Evolutionary conservation across 176 grass and related monocot species (phyloP), one percentile per base, ranked within the genome.

Genomic region (Themeda triandra): DNA sequence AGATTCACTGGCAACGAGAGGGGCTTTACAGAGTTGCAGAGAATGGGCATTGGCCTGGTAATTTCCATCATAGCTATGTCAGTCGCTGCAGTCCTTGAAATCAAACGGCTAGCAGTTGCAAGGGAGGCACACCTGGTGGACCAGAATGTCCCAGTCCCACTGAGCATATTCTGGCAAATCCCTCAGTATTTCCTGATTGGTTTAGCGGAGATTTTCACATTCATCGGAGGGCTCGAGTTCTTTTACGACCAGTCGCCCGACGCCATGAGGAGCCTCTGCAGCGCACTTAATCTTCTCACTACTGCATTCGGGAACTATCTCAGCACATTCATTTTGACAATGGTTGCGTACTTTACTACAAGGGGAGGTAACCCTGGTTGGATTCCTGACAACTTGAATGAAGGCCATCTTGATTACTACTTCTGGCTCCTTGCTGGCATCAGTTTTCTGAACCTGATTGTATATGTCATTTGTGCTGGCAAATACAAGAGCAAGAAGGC

Each of bases 331-430:
- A 97, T 97, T 76, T 30, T 97, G 75, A 93, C 94, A 10, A 33
- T 93, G 84, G 89, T 93, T 1, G 84, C 87, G 8, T 93, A 93
- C 71, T 83, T 56, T 46, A 90, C 87, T 0, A 92, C 91, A n/a
- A 90, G 68, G 73, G 94, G 89, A 65, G 91, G 94, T 24, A 93
- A 65, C 10, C 44, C 79, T 49, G 94, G 94, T 75, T 96, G 94
- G 94, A 96, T 96, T n/a, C 94, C 94, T 48, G 94, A 96, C 82
- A 96, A 96, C 78, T 36, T 96, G 84, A 96, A 96, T 32, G 21
- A 93, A 67, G 94, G 94, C 0, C 94, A 89, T 28, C 89, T 51
- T 51, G 48, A 51, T 51, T 51, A 51, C 17, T 19, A 19, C 48
- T 96, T 96, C 87, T 96, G 91, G 94, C 87, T 96, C 21, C 64